Conservation (phyloP, 257 asterid species). For the Agastache rugosa region DNA sequence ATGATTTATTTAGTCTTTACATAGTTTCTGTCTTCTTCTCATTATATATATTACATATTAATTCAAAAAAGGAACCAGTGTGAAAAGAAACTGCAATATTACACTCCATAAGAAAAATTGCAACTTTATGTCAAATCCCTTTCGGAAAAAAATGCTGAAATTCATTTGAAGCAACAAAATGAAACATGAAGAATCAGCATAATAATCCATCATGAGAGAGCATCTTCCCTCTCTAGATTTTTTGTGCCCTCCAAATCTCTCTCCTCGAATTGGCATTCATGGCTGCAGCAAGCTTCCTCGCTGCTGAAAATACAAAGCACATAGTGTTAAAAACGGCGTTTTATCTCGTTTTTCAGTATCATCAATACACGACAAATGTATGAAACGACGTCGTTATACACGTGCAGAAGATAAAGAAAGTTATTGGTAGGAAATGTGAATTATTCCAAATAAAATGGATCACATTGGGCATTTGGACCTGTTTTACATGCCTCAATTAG, state of each 20-base stretch:
- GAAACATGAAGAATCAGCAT: slow-evolving; percentile 37
- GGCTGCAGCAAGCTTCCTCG: slow-evolving; percentile 72
- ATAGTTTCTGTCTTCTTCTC: slow-evolving; percentile 2
- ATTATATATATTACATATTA: not conserved
- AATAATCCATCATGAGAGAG: not conserved
- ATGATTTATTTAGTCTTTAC: not conserved
- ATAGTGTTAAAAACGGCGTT: slow-evolving; percentile 46
- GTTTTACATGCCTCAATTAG: slow-evolving; percentile 13
- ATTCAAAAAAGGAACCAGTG: not conserved
- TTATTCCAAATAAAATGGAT: not conserved
- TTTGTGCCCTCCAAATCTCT: slow-evolving; percentile 50
- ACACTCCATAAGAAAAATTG: slow-evolving; percentile 27
- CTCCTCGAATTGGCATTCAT: slow-evolving; percentile 72
- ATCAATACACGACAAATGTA: not conserved
- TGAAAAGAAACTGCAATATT: too few species aligned
- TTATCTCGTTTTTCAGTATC: slow-evolving; percentile 46
- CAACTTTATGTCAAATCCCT: slow-evolving; percentile 35
- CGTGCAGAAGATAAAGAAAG: too few species aligned
- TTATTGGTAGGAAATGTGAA: not conserved
- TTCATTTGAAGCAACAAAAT: slow-evolving; percentile 45
- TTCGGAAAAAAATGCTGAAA: slow-evolving; percentile 36
- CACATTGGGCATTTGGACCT: not conserved
- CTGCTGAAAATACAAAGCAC: slow-evolving; percentile 55
- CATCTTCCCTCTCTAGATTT: slow-evolving; percentile 37
- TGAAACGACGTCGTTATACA: too few species aligned